Evolutionary conservation across 2,329 filamentous ascomycete species (phyloP), one percentile per base, ranked within the genome.

Genomic region (Aspergillus eucalypticola): DNA sequence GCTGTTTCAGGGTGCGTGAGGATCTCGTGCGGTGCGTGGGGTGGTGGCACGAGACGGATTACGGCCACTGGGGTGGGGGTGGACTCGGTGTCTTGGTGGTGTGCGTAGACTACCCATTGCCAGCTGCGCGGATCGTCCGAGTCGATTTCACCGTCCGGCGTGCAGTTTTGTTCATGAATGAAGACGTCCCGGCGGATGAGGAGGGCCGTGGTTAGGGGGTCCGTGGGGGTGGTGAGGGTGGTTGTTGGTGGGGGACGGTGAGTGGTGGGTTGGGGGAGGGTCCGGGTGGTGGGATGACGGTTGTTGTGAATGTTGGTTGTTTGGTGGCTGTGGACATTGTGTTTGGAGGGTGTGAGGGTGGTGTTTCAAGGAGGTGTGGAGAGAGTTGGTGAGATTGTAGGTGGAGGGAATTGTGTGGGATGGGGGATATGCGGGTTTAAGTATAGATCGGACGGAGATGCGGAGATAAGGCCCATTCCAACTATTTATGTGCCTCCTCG

Each of bases 91-190:
- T 21, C 6, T 39, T n/a, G 17, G 1, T 42, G 8, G 73, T 60
- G 72, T 83, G 87, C 51, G 75, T 96, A 96, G n/a, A 88, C 81
- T 29, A 96, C 88, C 90, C 91, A 96, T 76, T 97, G 92, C 78
- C 88, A 94, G 66, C 87, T 88, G 38, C 90, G 85, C 1, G 83
- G 66, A 74, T 98, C 94, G 72, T 97, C 92, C 1, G 82, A 78
- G 78, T 97, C 94, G 65, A 91, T 83, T 75, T 98, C 93, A 65
- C 87, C 85, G 39, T 89, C 86, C 0, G 86, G 75, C 0, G 80
- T 77, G 27, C 85, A 81, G 21, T 78, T 74, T 64, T 88, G 86
- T 70, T 87, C 85, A 60, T 82, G 75, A 39, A 85, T 78, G 66
- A 84, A 88, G 64, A 88, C 86, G 41, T 77, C 75, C 59, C 83